A percentile compares a stretch with the other conserved stretches of the same genome.
These are phyloP conservation scores for Penicillium sp. DNA, from an alignment of 2,329 filamentous ascomycete species.

Conservation along the genomic window DNA sequence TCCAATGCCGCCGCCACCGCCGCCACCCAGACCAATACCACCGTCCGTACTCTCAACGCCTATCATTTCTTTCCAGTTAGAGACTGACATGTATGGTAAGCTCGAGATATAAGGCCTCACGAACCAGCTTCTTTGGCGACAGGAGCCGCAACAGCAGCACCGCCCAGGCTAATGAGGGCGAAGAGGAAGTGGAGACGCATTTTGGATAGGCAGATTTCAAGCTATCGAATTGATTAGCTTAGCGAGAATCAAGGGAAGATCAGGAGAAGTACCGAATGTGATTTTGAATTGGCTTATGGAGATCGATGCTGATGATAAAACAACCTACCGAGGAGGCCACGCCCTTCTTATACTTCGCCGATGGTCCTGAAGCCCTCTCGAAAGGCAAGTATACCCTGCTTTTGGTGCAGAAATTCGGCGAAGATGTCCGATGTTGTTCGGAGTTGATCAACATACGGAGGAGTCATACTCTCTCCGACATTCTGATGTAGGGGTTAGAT, in stretches of 20 bases:
- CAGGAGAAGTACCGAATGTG: background rate
- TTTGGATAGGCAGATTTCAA: background rate
- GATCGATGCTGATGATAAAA: background rate
- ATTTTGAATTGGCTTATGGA: background rate
- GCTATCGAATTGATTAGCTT: background rate
- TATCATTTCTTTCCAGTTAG: background rate
- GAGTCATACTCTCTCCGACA: slow-evolving; percentile 14
- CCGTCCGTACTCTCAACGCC: slow-evolving; percentile 4
- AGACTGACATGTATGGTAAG: background rate
- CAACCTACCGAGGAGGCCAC: background rate
- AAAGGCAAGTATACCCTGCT: background rate
- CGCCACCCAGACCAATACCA: slow-evolving; percentile 9
- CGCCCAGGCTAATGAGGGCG: slow-evolving; percentile 17
- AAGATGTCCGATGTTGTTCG: slow-evolving; percentile 14
- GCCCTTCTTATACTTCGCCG: slow-evolving; percentile 11
- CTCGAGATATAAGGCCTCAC: slow-evolving; percentile 1
- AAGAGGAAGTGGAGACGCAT: slow-evolving; percentile 20
- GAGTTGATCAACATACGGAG: slow-evolving; percentile 8
- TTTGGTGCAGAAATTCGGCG: slow-evolving; percentile 16
- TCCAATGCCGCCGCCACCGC: slow-evolving; percentile 10
- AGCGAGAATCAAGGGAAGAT: background rate
- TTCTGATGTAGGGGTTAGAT: slow-evolving; percentile 8
- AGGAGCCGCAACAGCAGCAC: slow-evolving; percentile 20
- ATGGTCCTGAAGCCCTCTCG: background rate
- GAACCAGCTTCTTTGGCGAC: slow-evolving; percentile 18